Evolutionary conservation across 176 grass and related monocot species (phyloP), one percentile per base, ranked within the genome.

Genomic region (Oryza australiensis): DNA sequence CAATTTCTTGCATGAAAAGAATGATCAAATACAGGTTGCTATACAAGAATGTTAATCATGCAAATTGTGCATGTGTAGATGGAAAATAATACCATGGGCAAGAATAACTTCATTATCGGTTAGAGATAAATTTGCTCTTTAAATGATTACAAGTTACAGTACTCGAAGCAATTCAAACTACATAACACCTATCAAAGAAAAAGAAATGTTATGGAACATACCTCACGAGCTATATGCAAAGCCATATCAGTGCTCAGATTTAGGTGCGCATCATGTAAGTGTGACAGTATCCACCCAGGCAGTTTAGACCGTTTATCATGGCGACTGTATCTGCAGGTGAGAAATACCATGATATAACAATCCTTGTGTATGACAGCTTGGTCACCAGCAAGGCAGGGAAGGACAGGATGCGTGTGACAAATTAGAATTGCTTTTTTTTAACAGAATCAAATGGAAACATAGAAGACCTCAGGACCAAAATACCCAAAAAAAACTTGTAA

Each of bases 221-320:
- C 96, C 96, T 95, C 91, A 38, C 93, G 92, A 75, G 96, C 96
- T 78, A 94, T 93, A 86, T 95, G 96, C 80, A 98, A 68, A 81
- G 96, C 91, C 96, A 98, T 98, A 41, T 98, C 93, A 1, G 96
- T 98, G 80, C 96, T 98, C 16, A 95, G 89, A 73, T 98, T 98
- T 27, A 98, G 85, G 45, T 95, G 96, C 0, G 89, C 96, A 35
- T 98, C 96, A 16, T 88, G 93, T 74, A 98, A 83, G 71, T 98
- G 93, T 29, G 93, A 95, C 67, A 95, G 70, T 95, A 95, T 98
- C 93, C 96, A 98, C n/a, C 92, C 90, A 15, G 96, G 96, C 53
- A 98, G 88, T 78, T 98, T 98, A 35, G 96, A 98, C 27, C 91
- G 78, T 62, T 98, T 98, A 63, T 98, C 96, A 75, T 93, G 90